phyloP scores from a whole-genome alignment of 257 asterid species.

The Petunia axillaris region DNA sequence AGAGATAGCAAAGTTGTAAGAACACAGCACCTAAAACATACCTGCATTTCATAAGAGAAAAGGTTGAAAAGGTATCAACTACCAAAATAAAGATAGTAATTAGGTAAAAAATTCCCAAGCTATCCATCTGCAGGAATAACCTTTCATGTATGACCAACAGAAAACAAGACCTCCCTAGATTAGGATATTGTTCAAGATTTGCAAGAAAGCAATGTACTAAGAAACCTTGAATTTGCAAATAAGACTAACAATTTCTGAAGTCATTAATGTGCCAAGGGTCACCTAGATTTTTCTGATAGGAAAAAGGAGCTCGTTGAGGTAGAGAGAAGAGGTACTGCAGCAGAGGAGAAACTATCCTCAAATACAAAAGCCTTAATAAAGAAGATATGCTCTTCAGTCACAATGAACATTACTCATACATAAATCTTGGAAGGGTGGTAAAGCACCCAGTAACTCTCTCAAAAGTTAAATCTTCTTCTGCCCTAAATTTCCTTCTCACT shows the following conservation, averaged over 20 bases:
- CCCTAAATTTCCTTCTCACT: neutral
- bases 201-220: neutral
- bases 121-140: neutral
- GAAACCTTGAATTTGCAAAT: neutral
- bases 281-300: conserved; percentile 15
- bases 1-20: conserved; percentile 76
- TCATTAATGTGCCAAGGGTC: neutral
- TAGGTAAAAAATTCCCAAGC: conserved; percentile 18
- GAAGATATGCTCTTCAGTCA: too few species aligned
- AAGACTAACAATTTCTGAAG: neutral
- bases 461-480: neutral
- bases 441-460: neutral
- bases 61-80: neutral
- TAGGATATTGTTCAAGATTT: conserved; percentile 7
- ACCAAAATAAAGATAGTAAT: conserved; percentile 18
- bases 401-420: too few species aligned
- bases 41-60: conserved; percentile 40
- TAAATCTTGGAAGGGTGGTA: too few species aligned
- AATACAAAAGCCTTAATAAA: neutral
- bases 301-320: neutral
- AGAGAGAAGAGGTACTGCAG: conserved; percentile 5
- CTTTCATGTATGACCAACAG: neutral
- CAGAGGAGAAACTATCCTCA: neutral
- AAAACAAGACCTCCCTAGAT: neutral
- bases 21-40: conserved; percentile 86